Base-by-base conservation (phyloP, 306 rosid genomes). In the Dryas octopetala region DNA sequence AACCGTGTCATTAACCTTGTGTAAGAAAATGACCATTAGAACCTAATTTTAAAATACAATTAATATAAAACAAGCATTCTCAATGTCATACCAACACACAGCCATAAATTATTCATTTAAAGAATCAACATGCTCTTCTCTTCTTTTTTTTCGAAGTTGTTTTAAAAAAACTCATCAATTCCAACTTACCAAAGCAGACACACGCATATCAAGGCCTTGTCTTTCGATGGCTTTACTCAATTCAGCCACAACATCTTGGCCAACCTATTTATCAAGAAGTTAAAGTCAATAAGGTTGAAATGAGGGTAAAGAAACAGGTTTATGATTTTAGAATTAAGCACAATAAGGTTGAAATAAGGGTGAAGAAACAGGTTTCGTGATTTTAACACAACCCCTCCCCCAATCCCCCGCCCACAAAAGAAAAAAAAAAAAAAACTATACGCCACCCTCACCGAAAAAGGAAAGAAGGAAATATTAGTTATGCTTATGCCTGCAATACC, bases 1-100 rank as follows among this genome's bases (percentile, higher is more conserved):
- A 81, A 96, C 89, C 0, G 99, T 89, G 78, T 96, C 99, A 75
- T 96, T 96, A 64, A 96, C 93, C 99, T 96, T 84, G 43, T 48
- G 74, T 11, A 50, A 66, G 44, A 51, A 26, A 26, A 32, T 64
- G 28, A 41, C 9, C 38, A 55, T 43, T 66, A 41, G 47, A 54
- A 32, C 48, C 15, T 8, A 55, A 16, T 41, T 52, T 52, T 4
- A 6, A 19, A 7, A 53, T 12, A 6, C 64, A 87, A 62, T 47
- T 55, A 72, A 75, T 61, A 28, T 38, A 19, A 44, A 65, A 14
- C 2, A 53, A 57, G n/a, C 59, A 64, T 12, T 66, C 28, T 44
- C 10, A 40, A 5, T 1, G 58, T 45, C 32, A 43, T 46, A 16
- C 43, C 77, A 60, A 28, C 26, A 0, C 62, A 59, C 40, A 68